Percentiles rank a stretch among this genome's conserved stretches.
These are phyloP conservation scores for Fusarium longipes DNA, from an alignment of 2,329 filamentous ascomycete species.

Conservation along the genomic window DNA sequence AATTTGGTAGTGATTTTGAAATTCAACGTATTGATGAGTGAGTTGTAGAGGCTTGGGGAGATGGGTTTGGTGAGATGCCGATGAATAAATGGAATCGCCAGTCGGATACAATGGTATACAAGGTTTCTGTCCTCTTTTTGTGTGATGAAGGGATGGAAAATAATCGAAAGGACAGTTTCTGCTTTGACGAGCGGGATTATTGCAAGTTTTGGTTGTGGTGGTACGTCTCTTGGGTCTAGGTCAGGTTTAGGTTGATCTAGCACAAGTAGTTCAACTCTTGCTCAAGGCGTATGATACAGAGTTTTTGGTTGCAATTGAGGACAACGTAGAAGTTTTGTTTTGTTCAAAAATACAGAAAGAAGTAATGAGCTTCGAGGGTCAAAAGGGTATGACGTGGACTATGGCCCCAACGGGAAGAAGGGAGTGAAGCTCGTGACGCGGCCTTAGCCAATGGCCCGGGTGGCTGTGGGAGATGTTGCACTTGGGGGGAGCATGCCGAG, in stretches of 20 bases:
- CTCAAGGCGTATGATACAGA: neutral
- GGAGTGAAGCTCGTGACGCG: constrained; percentile 39
- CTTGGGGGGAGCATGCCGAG: constrained; percentile 35
- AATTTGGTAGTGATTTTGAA: neutral
- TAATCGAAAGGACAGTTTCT: constrained; percentile 6
- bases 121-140: neutral
- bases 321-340: constrained; percentile 16
- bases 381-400: constrained; percentile 37
- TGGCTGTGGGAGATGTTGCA: constrained; percentile 32
- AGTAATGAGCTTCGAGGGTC: constrained; percentile 23
- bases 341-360: neutral
- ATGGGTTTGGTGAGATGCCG: neutral
- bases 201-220: constrained; percentile 8
- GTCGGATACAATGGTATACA: neutral
- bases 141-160: neutral
- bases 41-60: neutral
- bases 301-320: constrained; percentile 2
- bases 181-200: constrained; percentile 5
- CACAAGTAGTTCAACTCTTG: neutral
- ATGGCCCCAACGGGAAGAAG: constrained; percentile 20
- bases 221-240: constrained; percentile 14
- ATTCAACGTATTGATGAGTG: neutral
- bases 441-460: constrained; percentile 29
- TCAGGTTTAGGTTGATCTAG: neutral
- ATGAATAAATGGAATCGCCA: neutral